Conservation (phyloP, 805 yeast species). For the Candida endomychidarum region DNA sequence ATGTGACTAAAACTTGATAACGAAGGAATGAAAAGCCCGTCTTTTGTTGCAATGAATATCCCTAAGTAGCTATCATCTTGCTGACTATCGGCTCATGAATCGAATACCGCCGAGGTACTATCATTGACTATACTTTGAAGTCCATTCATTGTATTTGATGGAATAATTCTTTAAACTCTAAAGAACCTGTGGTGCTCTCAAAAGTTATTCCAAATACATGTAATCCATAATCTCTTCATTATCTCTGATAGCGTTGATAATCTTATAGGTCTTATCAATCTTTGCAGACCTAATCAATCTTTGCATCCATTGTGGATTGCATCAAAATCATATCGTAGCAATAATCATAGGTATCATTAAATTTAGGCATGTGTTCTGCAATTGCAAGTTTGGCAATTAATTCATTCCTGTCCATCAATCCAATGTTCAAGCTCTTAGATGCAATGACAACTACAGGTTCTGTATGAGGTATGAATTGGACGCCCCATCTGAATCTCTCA, state of each 20-base stretch:
- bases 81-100: constrained; percentile 8
- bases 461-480: neutral
- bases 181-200: too few species aligned
- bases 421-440: constrained; percentile 2
- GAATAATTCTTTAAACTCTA: too few species aligned
- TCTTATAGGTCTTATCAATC: constrained; percentile 1
- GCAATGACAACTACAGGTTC: constrained; percentile 3
- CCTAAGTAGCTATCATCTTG: constrained; percentile 9
- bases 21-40: constrained; percentile 8
- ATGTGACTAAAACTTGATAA: too few species aligned
- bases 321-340: constrained; percentile 1
- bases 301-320: constrained; percentile 2
- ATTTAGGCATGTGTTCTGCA: constrained; percentile 1
- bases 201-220: too few species aligned
- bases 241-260: neutral
- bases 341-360: constrained; percentile 1
- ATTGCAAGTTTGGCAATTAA: constrained; percentile 2
- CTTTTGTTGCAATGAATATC: constrained; percentile 8
- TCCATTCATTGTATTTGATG: constrained; percentile 7
- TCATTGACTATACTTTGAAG: constrained; percentile 7
- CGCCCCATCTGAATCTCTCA: constrained; percentile 5
- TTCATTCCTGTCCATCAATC: constrained; percentile 2
- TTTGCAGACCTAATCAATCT: neutral
- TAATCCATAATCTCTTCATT: neutral
- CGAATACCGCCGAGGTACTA: constrained; percentile 4